A percentile compares a stretch with the other conserved stretches of the same genome.
Conservation (phyloP, 2,329 filamentous ascomycete genomes). For the Sordariomycetes sp. region DNA sequence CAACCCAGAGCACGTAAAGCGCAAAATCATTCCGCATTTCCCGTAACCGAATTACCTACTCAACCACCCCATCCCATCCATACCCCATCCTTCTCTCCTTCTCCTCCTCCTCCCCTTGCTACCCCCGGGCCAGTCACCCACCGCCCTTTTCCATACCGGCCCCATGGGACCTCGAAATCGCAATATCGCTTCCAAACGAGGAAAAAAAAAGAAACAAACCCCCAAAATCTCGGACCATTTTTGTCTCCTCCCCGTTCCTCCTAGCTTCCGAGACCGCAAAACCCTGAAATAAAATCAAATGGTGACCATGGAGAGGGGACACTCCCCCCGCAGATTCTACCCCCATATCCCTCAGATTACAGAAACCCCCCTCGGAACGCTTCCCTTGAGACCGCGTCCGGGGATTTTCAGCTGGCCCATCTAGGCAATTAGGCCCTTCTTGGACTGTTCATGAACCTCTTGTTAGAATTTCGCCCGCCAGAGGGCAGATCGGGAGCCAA, state of each 20-base stretch:
- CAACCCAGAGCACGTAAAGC: neutral
- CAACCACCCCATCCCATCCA: neutral
- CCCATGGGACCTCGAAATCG: neutral
- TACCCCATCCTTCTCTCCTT: too few species aligned
- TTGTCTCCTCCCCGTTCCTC: too few species aligned
- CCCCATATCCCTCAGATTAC: neutral
- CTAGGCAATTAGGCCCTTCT: slow-evolving; percentile 29
- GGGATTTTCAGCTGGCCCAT: neutral
- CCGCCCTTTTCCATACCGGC: neutral
- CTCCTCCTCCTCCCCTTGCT: slow-evolving; percentile 1
- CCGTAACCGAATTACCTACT: neutral
- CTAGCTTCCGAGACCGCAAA: too few species aligned
- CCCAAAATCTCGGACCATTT: too few species aligned
- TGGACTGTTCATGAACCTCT: slow-evolving; percentile 16
- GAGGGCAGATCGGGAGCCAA: neutral
- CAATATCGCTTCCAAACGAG: too few species aligned
- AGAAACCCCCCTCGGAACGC: neutral
- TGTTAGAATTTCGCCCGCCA: neutral
- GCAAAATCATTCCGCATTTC: neutral
- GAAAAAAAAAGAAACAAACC: too few species aligned
- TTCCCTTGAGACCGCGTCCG: neutral
- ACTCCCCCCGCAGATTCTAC: neutral
- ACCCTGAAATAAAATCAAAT: too few species aligned
- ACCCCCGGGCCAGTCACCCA: neutral
- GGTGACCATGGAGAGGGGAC: too few species aligned